Evolutionary conservation across 2,329 filamentous ascomycete genomes (phyloP), one percentile per base, ranked within the genome.

Genomic region (Cercospora sesami): DNA sequence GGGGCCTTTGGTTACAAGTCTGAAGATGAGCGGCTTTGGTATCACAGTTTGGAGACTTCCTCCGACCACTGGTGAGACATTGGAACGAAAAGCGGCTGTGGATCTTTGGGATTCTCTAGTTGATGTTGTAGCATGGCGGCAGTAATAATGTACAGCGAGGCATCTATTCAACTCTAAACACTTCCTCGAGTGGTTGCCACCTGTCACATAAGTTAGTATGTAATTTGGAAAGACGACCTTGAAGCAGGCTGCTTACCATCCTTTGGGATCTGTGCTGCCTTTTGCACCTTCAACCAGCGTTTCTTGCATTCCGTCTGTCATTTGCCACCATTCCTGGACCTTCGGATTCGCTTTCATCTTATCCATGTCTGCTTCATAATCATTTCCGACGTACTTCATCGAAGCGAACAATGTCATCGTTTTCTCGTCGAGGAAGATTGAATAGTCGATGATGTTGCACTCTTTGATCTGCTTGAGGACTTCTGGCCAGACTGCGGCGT

Each of bases 331-430:
- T 28, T 91, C 88, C 65, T 87, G 85, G 36, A 94, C 90, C 75
- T 89, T 89, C 0, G 87, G 85, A 73, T 93, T 92, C 66, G 87
- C 87, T 1, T 85, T 84, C 91, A 94, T 93, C 69, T 83, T 84
- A 78, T 87, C 85, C 92, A 94, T 94, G 75, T 94, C 91, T 9
- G 83, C 89, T 2, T 86, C 88, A 68, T 87, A 93, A 71, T 92
- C 86, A 68, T 86, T 86, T 0, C 92, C 91, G n/a, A 90, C 83
- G 74, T 94, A 94, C 78, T 92, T 93, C 83, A 93, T 92, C 26
- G 83, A 88, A 0, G 90, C 90, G 76, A 94, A 94, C 1, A 94
- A 83, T 51, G 89, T 89, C 64, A 86, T 81, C 0, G 85, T 85
- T 5, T 78, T 80, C 12, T 88, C 83, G 75, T 92, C 89, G 73